phyloP scores from a whole-genome alignment of 225 moss, liverwort and hornwort species.

The Pseudisothecium myosuroides region DNA sequence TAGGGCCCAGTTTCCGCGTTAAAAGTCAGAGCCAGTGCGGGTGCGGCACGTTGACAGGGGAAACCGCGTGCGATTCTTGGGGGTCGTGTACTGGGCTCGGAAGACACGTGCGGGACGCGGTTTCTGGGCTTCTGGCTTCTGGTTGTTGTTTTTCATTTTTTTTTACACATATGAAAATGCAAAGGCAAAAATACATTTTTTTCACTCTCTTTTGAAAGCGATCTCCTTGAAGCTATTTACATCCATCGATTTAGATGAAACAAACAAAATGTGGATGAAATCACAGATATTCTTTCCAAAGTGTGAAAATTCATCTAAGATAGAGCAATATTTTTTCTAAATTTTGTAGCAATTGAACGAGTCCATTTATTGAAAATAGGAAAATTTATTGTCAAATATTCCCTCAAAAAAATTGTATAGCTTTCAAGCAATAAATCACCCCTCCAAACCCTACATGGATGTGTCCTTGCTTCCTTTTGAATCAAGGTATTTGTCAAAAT shows the following conservation, averaged over 20 bases:
- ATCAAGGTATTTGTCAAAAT: not conserved
- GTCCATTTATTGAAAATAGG: not conserved
- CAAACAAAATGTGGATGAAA: not conserved
- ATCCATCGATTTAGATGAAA: no score
- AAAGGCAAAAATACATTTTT: no score
- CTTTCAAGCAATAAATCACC: not conserved
- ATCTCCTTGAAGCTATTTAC: not conserved
- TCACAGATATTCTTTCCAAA: not conserved
- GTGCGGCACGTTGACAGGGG: not conserved
- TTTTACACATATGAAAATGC: no score
- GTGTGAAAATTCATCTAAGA: not conserved
- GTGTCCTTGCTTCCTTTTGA: not conserved
- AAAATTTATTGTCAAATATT: not conserved
- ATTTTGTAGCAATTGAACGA: not conserved
- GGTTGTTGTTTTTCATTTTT: not conserved
- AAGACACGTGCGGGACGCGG: not conserved
- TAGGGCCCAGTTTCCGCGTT: slow-evolving; percentile 1
- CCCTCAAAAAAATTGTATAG: not conserved
- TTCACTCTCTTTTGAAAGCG: no score
- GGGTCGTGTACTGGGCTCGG: no score
- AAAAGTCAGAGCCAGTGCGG: not conserved
- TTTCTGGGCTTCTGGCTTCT: not conserved
- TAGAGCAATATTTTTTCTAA: fast-evolving
- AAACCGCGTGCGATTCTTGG: not conserved
- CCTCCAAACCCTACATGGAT: fast-evolving